A percentile compares a stretch with the other conserved stretches of the same genome.
Conservation (phyloP, 208 protist species). For the Trypanosoma vivax region DNA sequence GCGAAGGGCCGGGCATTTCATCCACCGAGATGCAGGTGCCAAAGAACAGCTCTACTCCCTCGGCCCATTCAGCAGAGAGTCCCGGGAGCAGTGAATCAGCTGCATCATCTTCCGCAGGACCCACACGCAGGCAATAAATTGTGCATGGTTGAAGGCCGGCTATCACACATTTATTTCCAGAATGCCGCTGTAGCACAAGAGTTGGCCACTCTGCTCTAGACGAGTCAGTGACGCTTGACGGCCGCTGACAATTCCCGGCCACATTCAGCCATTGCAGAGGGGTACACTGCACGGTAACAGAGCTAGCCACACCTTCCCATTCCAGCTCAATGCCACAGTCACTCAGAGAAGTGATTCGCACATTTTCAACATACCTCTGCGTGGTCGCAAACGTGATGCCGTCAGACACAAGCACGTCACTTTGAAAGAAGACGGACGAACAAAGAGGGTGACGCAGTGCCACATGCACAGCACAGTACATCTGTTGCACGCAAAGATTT, state of each 20-base stretch:
- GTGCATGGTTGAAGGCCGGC: conserved; percentile 7
- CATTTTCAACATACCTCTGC: background rate
- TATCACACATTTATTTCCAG: background rate
- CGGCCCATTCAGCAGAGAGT: background rate
- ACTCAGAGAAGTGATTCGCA: conserved; percentile 6
- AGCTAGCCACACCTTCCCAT: conserved; percentile 2
- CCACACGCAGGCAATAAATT: conserved; percentile 4
- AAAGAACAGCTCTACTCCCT: conserved; percentile 11
- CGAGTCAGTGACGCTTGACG: no score
- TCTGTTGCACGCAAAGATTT: conserved; percentile 3
- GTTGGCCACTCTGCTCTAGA: background rate
- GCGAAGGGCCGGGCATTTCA: background rate
- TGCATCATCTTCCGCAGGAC: background rate
- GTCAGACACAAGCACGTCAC: conserved; percentile 9
- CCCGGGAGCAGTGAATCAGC: no score
- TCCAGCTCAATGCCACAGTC: conserved; percentile 3
- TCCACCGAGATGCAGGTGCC: conserved; percentile 9
- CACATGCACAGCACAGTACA: conserved; percentile 18
- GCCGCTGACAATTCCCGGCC: background rate
- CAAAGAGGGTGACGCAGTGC: background rate
- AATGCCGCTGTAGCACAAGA: background rate
- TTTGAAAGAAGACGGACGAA: background rate
- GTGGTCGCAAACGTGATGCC: conserved; percentile 10
- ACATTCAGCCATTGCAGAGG: background rate
- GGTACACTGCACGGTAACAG: background rate